phyloP scores from a whole-genome alignment of 2,329 filamentous ascomycete genomes.

The Zymoseptoria pseudotritici region DNA sequence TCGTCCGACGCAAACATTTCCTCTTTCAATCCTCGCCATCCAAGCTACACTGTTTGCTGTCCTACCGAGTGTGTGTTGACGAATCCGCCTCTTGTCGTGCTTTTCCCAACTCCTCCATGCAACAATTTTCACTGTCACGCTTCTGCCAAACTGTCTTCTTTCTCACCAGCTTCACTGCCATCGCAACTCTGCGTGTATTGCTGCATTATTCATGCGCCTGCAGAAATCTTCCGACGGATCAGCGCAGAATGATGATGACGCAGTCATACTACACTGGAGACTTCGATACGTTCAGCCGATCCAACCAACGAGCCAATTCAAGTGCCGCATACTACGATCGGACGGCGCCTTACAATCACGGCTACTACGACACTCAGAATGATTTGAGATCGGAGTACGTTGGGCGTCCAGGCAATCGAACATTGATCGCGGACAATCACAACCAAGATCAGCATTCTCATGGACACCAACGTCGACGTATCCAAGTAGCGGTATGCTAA shows the following conservation, averaged over 20 bases:
- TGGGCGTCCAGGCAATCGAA: conserved; percentile 15
- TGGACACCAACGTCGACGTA: conserved; percentile 42
- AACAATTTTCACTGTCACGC: background rate
- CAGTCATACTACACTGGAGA: conserved; percentile 25
- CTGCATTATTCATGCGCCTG: conserved; percentile 8
- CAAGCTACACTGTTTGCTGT: background rate
- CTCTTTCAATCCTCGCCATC: background rate
- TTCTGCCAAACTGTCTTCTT: background rate
- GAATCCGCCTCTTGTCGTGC: background rate
- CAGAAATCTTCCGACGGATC: conserved; percentile 8
- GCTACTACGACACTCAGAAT: conserved; percentile 20
- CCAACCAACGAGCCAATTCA: conserved; percentile 16
- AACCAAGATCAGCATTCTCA: conserved; percentile 27
- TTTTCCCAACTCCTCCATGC: background rate
- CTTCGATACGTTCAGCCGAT: conserved; percentile 19
- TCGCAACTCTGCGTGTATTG: background rate
- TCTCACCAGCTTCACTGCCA: background rate
- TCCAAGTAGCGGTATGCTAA: conserved; percentile 44
- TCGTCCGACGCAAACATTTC: background rate
- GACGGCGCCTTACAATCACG: conserved; percentile 17
- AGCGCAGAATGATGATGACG: conserved; percentile 24
- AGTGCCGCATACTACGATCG: conserved; percentile 22
- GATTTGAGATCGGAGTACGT: conserved; percentile 20
- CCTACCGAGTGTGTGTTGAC: background rate
- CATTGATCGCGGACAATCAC: conserved; percentile 25